Conservation (phyloP, 192 early-diverging fungal genomes). For the Umbelopsis ramanniana region DNA sequence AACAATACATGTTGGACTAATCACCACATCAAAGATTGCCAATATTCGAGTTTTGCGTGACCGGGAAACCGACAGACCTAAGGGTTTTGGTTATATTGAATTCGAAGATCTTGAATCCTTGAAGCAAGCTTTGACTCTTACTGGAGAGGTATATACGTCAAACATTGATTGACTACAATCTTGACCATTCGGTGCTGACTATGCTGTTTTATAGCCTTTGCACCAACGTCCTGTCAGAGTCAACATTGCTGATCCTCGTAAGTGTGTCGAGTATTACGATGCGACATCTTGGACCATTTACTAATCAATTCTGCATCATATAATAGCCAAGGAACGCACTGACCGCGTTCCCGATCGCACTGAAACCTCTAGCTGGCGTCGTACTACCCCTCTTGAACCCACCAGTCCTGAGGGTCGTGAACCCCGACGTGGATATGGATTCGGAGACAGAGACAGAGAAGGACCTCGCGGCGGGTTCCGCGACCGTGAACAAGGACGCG, state of each 20-base stretch:
- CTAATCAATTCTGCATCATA: background rate
- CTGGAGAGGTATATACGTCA: slow-evolving; percentile 49
- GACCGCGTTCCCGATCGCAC: slow-evolving; percentile 63
- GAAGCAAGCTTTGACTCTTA: slow-evolving; percentile 73
- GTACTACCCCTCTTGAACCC: slow-evolving; percentile 47
- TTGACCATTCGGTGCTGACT: background rate
- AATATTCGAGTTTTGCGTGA: slow-evolving; percentile 84
- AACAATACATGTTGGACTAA: slow-evolving; percentile 19
- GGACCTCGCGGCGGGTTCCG: slow-evolving; percentile 42
- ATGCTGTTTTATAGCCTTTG: slow-evolving; percentile 50
- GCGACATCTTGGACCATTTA: background rate
- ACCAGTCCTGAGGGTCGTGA: slow-evolving; percentile 45
- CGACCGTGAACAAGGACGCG: slow-evolving; percentile 42
- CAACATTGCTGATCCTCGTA: slow-evolving; percentile 88
- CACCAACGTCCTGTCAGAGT: slow-evolving; percentile 77
- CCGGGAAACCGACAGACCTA: slow-evolving; percentile 75
- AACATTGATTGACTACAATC: background rate
- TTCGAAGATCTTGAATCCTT: slow-evolving; percentile 87
- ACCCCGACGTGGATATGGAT: slow-evolving; percentile 25
- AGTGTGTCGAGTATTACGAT: slow-evolving; percentile 29
- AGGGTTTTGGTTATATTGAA: slow-evolving; percentile 97
- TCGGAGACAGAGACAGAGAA: slow-evolving; percentile 40
- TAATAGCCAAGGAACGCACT: slow-evolving; percentile 45
- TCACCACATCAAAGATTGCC: slow-evolving; percentile 55
- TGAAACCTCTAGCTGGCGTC: slow-evolving; percentile 59